Base-by-base conservation (phyloP, 768 basidiomycete genomes). In the Russula griseocarnosa region DNA sequence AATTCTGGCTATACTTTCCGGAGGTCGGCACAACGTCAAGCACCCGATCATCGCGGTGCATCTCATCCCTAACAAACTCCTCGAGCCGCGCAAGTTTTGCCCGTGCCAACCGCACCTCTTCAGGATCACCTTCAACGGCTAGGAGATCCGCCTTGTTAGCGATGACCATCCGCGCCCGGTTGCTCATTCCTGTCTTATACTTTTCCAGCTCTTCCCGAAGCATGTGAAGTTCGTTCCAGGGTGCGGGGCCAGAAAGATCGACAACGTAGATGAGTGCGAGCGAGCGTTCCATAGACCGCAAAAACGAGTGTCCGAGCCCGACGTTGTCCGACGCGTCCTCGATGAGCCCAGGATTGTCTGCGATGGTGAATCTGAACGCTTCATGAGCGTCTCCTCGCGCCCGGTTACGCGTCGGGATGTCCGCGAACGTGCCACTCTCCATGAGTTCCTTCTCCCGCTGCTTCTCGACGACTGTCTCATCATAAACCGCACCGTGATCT, bases 111-210 rank as follows among this genome's bases (percentile, higher is more conserved):
- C 71, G 74, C n/a, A 75, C 73, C 32, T 80, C 78, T 13, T 76
- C 80, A 11, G 79, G 79, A 13, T 67, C 71, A 36, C 72, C 74
- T 0, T 66, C 71, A 0, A 75, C 79, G 2, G 78, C 89, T 3
- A 96, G 81, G 36, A 92, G 73, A 76, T 99, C 97, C 0, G 94
- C 97, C 74, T 99, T 99, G 79, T 98, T 99, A 30, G 92, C 90
- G 20, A 98, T 79, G 46, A 99, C 90, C 72, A 97, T 80, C 28
- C 87, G 80, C 24, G 86, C 88, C 71, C 89, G 85, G 22, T 74
- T 70, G 71, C 88, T 89, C 82, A 98, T 84, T 16, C 88, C 92
- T 2, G 81, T 78, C 71, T 90, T 85, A 73, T 90, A 89, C 70
- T 82, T 84, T 70, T 94, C 91, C 32, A 98, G 76, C 75, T 98